Percentiles rank a stretch among this genome's conserved stretches.
Conservation (phyloP, 2,329 filamentous ascomycete genomes). For the Fusarium tjaetaba region DNA sequence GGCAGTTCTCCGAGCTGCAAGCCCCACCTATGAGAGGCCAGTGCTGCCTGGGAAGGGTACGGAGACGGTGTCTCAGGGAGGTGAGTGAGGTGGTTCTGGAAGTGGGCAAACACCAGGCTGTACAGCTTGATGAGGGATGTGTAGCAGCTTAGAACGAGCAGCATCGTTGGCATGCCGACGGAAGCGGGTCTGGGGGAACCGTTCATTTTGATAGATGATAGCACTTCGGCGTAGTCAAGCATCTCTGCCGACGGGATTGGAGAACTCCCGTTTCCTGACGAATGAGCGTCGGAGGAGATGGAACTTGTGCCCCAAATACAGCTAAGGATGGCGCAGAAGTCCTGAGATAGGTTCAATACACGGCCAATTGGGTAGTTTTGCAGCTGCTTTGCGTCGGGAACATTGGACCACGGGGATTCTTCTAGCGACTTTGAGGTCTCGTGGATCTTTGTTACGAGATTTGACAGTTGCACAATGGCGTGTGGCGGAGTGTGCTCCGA, state of each 20-base stretch:
- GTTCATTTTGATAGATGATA: neutral
- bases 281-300: rapidly evolving
- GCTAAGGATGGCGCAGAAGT: neutral
- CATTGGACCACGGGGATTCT: neutral
- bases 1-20: constrained; percentile 11
- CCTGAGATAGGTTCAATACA: neutral
- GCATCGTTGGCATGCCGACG: neutral
- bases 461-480: neutral
- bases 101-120: neutral
- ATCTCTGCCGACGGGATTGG: neutral
- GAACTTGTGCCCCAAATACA: neutral
- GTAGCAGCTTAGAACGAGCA: neutral
- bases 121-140: constrained; percentile 1
- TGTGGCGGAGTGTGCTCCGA: neutral
- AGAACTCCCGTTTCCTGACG: neutral
- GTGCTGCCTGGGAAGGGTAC: neutral
- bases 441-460: neutral
- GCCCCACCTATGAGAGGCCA: neutral
- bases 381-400: neutral
- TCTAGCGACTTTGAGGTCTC: neutral
- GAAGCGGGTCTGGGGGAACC: neutral
- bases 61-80: neutral
- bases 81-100: neutral
- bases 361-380: neutral
- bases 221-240: rapidly evolving